These are phyloP conservation scores for Sophora flavescens DNA, from an alignment of 306 rosid species.

Conservation along the genomic window DNA sequence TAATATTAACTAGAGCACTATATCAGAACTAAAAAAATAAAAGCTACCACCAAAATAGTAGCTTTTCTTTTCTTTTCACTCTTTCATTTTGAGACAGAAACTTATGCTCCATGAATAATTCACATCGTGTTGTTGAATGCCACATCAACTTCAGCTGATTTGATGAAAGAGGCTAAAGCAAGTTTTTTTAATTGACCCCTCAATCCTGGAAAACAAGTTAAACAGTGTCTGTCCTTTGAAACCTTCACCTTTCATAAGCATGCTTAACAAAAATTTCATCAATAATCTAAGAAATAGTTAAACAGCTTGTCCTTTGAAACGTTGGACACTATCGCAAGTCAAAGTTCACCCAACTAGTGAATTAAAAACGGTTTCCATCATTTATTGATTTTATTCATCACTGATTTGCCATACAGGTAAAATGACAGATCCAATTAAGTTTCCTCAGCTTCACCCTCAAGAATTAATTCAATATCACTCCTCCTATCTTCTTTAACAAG, in stretches of 20 bases:
- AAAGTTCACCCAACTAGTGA: slow-evolving; percentile 19
- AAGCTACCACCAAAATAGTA: slow-evolving; percentile 30
- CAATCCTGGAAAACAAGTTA: not conserved
- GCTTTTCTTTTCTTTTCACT: not conserved
- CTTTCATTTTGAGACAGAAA: not conserved
- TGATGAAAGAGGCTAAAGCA: not conserved
- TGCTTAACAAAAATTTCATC: not conserved
- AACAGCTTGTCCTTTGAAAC: slow-evolving; percentile 9
- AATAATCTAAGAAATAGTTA: not conserved
- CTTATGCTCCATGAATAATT: slow-evolving; percentile 1
- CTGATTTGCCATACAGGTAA: slow-evolving; percentile 1
- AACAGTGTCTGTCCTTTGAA: not conserved
- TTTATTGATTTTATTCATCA: slow-evolving; percentile 22
- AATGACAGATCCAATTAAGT: slow-evolving; percentile 13
- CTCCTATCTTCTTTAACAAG: not conserved
- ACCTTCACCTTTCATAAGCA: not conserved
- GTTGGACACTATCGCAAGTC: slow-evolving; percentile 4
- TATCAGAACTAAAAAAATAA: slow-evolving; percentile 23
- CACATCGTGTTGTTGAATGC: not conserved
- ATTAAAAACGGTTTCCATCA: slow-evolving; percentile 15
- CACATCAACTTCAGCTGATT: slow-evolving; percentile 19
- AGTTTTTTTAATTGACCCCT: not conserved
- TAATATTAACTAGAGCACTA: slow-evolving; percentile 1
- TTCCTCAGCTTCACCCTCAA: slow-evolving; percentile 10
- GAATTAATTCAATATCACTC: slow-evolving; percentile 31